Base-by-base conservation (phyloP, 2,329 filamentous ascomycete genomes). In the Eutypella sp. region DNA sequence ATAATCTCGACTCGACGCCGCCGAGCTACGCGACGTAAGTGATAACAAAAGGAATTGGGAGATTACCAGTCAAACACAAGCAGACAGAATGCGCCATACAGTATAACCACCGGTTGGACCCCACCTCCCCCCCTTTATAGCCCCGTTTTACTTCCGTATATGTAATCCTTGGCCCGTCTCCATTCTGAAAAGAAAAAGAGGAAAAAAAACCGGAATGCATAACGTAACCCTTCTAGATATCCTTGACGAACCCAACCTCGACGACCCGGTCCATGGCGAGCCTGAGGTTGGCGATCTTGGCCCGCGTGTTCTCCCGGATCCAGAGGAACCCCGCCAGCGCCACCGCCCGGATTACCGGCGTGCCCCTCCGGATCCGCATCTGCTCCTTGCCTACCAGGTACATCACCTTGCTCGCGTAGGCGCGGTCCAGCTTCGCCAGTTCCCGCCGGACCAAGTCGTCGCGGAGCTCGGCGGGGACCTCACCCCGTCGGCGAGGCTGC, bases 161-260 rank as follows among this genome's bases (percentile, higher is more conserved):
- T n/a, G n/a, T n/a, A n/a, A n/a, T n/a, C n/a, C n/a, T n/a, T n/a
- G n/a, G n/a, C n/a, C n/a, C n/a, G n/a, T n/a, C n/a, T n/a, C n/a
- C n/a, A n/a, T n/a, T n/a, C n/a, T n/a, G n/a, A n/a, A n/a, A n/a
- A n/a, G n/a, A n/a, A n/a, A n/a, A n/a, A n/a, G n/a, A n/a, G n/a
- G n/a, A n/a, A n/a, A n/a, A n/a, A n/a, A n/a, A n/a, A n/a, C n/a
- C n/a, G n/a, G n/a, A n/a, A n/a, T n/a, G n/a, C n/a, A n/a, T n/a
- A n/a, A n/a, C n/a, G n/a, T n/a, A n/a, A n/a, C n/a, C n/a, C n/a
- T n/a, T n/a, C n/a, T n/a, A 61, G 19, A 85, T 79, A 50, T 85
- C 79, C 64, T 84, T 85, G 1, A 85, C 73, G 58, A 85, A 87
- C 0, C 84, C 84, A 16, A 87, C 81, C 65, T 86, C 84, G 16